These are phyloP conservation scores for Cladosporium oxysporum DNA, from an alignment of 2,329 filamentous ascomycete species.

Conservation along the genomic window DNA sequence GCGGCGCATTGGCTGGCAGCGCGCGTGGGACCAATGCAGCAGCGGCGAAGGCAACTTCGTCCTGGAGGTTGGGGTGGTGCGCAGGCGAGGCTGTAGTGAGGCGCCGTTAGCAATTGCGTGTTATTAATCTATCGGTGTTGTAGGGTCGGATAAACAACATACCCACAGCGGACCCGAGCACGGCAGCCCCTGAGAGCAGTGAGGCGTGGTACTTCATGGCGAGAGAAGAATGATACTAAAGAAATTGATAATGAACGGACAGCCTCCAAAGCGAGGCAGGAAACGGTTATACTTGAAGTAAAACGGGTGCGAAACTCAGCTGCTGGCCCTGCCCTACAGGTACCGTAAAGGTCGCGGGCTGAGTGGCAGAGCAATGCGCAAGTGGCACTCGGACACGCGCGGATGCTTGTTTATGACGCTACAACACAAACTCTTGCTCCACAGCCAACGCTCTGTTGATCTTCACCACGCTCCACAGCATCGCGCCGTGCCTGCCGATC, in stretches of 20 bases:
- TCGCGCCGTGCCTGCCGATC: slow-evolving; percentile 7
- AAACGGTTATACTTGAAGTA: slow-evolving; percentile 8
- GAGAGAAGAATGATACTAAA: background rate
- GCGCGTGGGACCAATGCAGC: slow-evolving; percentile 28
- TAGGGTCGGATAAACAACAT: background rate
- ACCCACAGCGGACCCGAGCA: slow-evolving; percentile 14
- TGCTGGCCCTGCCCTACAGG: background rate
- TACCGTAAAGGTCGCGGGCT: background rate
- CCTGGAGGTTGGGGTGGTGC: slow-evolving; percentile 12
- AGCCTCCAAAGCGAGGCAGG: background rate
- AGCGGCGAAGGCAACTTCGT: slow-evolving; percentile 5
- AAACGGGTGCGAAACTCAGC: background rate
- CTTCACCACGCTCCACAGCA: background rate
- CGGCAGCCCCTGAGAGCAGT: slow-evolving; percentile 13
- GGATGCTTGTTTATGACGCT: slow-evolving; percentile 16
- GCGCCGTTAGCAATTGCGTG: background rate
- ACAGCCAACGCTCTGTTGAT: background rate
- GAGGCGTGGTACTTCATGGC: slow-evolving; percentile 13
- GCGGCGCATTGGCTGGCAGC: slow-evolving; percentile 55
- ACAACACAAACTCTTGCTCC: background rate
- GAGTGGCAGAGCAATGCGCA: slow-evolving; percentile 3
- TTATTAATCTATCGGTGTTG: background rate
- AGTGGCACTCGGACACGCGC: slow-evolving; percentile 17
- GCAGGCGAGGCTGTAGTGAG: slow-evolving; percentile 14
- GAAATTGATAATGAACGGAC: background rate